phyloP scores from a whole-genome alignment of 805 yeast genomes.

The Metschnikowia amazonensis region DNA sequence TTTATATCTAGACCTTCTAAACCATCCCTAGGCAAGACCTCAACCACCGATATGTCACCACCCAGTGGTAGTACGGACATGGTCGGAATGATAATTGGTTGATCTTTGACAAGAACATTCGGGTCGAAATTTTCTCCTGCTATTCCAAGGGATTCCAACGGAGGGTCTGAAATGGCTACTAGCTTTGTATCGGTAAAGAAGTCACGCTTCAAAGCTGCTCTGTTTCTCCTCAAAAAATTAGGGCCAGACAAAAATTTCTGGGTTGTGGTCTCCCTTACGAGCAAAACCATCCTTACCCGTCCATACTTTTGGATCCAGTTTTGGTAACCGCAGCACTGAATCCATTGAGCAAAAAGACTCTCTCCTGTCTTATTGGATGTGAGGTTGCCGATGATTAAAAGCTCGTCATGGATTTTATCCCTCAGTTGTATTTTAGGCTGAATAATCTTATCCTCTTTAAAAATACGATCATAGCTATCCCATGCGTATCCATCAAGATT shows the following conservation, averaged over 20 bases:
- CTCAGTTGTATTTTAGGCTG: slow-evolving; percentile 25
- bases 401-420: slow-evolving; percentile 46
- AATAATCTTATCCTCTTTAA: slow-evolving; percentile 44
- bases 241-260: slow-evolving; percentile 58
- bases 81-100: slow-evolving; percentile 31
- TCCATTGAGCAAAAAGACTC: slow-evolving; percentile 69
- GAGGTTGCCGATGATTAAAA: slow-evolving; percentile 58
- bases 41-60: slow-evolving; percentile 52
- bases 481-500: slow-evolving; percentile 62
- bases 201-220: slow-evolving; percentile 63
- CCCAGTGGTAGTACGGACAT: slow-evolving; percentile 27
- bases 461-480: slow-evolving; percentile 53
- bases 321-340: slow-evolving; percentile 59
- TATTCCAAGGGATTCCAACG: slow-evolving; percentile 7
- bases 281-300: slow-evolving; percentile 67
- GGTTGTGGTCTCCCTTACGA: slow-evolving; percentile 57
- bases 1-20: slow-evolving; percentile 38
- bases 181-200: slow-evolving; percentile 56
- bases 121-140: slow-evolving; percentile 36
- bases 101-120: slow-evolving; percentile 31
- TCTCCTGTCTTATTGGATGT: slow-evolving; percentile 54
- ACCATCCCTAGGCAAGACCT: slow-evolving; percentile 42
- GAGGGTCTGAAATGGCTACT: slow-evolving; percentile 43
- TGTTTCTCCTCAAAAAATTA: slow-evolving; percentile 49
- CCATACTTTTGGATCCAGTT: slow-evolving; percentile 76